A percentile compares a stretch with the other conserved stretches of the same genome.
Conservation (phyloP, 192 early-diverging fungal species). For the Dissophora globulifera region DNA sequence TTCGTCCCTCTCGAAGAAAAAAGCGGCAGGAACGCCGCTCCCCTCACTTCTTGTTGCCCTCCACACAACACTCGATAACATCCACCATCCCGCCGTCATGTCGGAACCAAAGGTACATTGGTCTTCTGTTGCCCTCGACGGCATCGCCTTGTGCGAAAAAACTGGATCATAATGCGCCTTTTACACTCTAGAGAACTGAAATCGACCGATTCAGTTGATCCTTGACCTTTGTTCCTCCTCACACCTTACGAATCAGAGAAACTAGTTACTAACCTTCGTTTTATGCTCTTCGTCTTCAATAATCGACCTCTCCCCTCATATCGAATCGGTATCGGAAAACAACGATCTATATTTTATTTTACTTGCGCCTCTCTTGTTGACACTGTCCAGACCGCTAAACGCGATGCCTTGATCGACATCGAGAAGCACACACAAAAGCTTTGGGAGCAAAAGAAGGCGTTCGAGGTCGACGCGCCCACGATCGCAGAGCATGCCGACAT, state of each 20-base stretch:
- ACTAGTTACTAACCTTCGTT: conserved; percentile 5
- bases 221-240: too few relatives aligned
- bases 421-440: conserved; percentile 79
- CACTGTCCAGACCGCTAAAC: conserved; percentile 81
- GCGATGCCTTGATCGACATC: conserved; percentile 78
- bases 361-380: too few relatives aligned
- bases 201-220: too few relatives aligned
- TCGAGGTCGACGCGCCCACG: conserved; percentile 90
- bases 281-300: too few relatives aligned
- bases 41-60: conserved; percentile 1
- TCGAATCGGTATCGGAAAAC: too few relatives aligned
- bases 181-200: too few relatives aligned
- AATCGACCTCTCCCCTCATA: too few relatives aligned
- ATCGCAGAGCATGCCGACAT: conserved; percentile 62
- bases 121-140: too few relatives aligned
- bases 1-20: too few relatives aligned
- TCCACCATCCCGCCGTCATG: conserved; percentile 20
- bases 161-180: too few relatives aligned
- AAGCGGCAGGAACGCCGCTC: not conserved
- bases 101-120: conserved; percentile 49
- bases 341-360: too few relatives aligned
- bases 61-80: conserved; percentile 12
- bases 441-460: conserved; percentile 82
- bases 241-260: not conserved
- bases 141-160: too few relatives aligned